Evolutionary conservation across 139 green algal species (phyloP), one percentile per base, ranked within the genome.

Genomic region (Deuterostichococcus epilithicus): DNA sequence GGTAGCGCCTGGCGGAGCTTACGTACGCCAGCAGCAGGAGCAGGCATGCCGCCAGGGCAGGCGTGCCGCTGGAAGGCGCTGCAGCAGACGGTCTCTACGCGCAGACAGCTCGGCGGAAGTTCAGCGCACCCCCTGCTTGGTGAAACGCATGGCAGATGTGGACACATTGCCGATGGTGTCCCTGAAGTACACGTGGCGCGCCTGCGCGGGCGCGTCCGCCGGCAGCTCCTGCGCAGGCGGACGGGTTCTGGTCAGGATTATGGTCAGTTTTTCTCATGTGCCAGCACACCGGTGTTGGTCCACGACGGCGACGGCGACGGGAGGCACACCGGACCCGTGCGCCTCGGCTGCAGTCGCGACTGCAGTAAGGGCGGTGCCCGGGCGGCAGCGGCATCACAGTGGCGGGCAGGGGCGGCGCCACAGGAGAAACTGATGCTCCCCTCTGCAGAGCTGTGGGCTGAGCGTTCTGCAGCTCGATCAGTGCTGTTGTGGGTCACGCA

Each of bases 91-190:
- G 45, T 18, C 45, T 26, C 15, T 60, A 60, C 45, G 13, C 18
- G 45, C 15, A 60, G 13, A 18, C 45, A 60, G 18, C 15, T 60
- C 18, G 45, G 45, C 15, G 45, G 15, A 60, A 60, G 59, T 69
- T 37, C 5, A 69, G 59, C 59, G 26, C 30, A 37, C 63, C n/a
- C 5, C 5, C 5, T 37, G 32, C 3, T 13, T 15, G 28, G 63
- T 38, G 28, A 32, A 18, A 18, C 69, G 47, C 34, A 89, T 42
- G 37, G 38, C 35, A 8, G 91, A 93, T 42, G 87, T 91, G 42
- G 89, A 96, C 78, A 97, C 92, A 79, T 97, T 97, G 68, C 93
- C 93, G 60, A 97, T 97, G 33, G 88, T 85, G 74, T 97, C 93
- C 5, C 86, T 78, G 79, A 90, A 97, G 87, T 97, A 98, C 5